phyloP scores from a whole-genome alignment of 768 basidiomycete genomes.

The Mycena rosella region DNA sequence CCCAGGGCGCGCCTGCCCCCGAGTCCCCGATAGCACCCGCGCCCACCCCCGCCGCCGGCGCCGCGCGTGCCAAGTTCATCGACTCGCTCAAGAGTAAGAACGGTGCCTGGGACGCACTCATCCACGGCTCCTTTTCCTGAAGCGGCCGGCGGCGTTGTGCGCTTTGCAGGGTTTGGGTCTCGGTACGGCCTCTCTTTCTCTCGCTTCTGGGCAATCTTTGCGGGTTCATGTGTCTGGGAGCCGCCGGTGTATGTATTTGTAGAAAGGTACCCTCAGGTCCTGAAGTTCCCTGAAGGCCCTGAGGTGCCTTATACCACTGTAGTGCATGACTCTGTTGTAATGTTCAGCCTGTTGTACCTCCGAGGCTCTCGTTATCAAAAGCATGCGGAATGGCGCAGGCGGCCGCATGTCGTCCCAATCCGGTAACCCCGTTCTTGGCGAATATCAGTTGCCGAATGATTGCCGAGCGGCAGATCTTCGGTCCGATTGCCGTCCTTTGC shows the following conservation, averaged over 20 bases:
- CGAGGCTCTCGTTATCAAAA: too few relatives aligned
- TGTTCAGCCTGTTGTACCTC: too few relatives aligned
- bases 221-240: constrained; percentile 12
- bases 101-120: constrained; percentile 73
- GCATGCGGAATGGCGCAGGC: too few relatives aligned
- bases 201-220: constrained; percentile 22
- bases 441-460: too few relatives aligned
- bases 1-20: constrained; percentile 33
- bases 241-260: constrained; percentile 18
- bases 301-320: too few relatives aligned
- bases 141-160: background rate
- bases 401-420: too few relatives aligned
- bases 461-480: too few relatives aligned
- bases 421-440: too few relatives aligned
- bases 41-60: constrained; percentile 25
- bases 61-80: constrained; percentile 59
- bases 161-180: background rate
- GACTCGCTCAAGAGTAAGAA: constrained; percentile 69
- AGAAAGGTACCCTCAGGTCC: too few relatives aligned
- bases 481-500: too few relatives aligned
- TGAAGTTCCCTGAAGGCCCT: too few relatives aligned
- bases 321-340: too few relatives aligned
- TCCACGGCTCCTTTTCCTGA: constrained; percentile 77
- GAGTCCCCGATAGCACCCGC: constrained; percentile 8
- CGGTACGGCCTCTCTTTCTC: constrained; percentile 21